A percentile compares a stretch with the other conserved stretches of the same genome.
Conservation (phyloP, 352 stramenopile genomes). For the Blastocystis sp. region DNA sequence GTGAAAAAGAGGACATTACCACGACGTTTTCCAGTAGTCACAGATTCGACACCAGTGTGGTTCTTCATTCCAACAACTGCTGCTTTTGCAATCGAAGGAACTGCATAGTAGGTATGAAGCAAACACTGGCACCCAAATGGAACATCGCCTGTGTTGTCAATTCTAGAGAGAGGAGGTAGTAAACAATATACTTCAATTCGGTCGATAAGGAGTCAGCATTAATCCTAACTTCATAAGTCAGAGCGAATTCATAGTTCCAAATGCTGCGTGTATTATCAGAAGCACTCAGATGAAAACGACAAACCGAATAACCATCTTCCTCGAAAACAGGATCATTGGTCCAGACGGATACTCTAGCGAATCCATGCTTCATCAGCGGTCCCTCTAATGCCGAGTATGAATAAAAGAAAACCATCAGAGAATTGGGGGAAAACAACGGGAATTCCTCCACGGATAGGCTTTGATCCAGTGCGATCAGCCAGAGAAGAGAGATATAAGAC, state of each 20-base stretch:
- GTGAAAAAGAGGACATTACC: neutral
- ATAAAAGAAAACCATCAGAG: neutral
- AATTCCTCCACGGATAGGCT: slow-evolving; percentile 51
- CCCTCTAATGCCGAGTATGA: neutral
- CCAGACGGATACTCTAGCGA: slow-evolving; percentile 40
- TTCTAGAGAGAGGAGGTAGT: neutral
- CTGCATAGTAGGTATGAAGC: slow-evolving; percentile 10
- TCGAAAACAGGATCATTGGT: neutral
- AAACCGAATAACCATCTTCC: neutral
- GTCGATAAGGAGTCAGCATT: neutral
- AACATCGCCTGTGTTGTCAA: neutral
- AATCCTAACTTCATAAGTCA: neutral
- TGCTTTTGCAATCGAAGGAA: slow-evolving; percentile 11
- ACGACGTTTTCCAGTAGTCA: neutral
- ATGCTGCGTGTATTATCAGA: neutral
- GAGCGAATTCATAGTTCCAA: slow-evolving; percentile 29
- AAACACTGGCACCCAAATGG: slow-evolving; percentile 20
- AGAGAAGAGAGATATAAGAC: slow-evolving; percentile 39
- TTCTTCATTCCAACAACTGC: neutral
- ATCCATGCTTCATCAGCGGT: slow-evolving; percentile 52
- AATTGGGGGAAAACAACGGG: slow-evolving; percentile 59
- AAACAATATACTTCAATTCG: neutral
- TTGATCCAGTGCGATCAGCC: neutral
- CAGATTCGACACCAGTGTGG: neutral
- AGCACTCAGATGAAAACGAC: neutral